Evolutionary conservation across 768 basidiomycete species (phyloP).

Genomic region (Amanita muscaria): DNA sequence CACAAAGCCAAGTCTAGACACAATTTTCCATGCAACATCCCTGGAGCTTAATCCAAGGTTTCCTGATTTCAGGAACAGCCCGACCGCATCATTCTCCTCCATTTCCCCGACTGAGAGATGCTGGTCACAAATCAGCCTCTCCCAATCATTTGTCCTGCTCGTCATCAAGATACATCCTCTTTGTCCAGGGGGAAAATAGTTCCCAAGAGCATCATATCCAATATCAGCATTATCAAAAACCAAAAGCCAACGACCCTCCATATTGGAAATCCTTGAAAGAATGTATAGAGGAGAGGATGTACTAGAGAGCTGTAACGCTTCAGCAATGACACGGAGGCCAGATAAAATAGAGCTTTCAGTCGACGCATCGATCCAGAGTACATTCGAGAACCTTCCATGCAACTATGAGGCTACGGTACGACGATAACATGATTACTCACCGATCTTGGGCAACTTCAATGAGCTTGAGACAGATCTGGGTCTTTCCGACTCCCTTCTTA

Average conservation of each 20-base stretch:
- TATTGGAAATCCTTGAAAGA: slow-evolving; percentile 10
- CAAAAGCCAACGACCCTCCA: slow-evolving; percentile 13
- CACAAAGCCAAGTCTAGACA: neutral
- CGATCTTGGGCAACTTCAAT: neutral
- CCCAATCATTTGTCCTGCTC: slow-evolving; percentile 10
- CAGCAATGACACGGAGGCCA: slow-evolving; percentile 4
- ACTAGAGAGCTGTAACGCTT: slow-evolving; percentile 5
- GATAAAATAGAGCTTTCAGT: slow-evolving; percentile 10
- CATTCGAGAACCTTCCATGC: slow-evolving; percentile 13
- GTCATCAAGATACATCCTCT: slow-evolving; percentile 14
- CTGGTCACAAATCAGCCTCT: slow-evolving; percentile 2
- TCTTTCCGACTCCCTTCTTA: slow-evolving; percentile 11
- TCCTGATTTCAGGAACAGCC: slow-evolving; percentile 13
- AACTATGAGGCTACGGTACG: too few relatives aligned
- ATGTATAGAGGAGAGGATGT: slow-evolving; percentile 1
- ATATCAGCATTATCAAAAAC: slow-evolving; percentile 16
- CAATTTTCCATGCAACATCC: slow-evolving; percentile 9
- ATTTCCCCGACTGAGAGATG: slow-evolving; percentile 10
- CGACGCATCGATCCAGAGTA: slow-evolving; percentile 19
- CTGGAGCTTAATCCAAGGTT: neutral
- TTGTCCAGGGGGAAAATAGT: slow-evolving; percentile 13
- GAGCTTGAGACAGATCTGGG: slow-evolving; percentile 4
- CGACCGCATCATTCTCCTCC: slow-evolving; percentile 13
- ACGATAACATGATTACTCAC: neutral
- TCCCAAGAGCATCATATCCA: slow-evolving; percentile 6